These are phyloP conservation scores for Endoconidiophora polonica DNA, from an alignment of 2,329 filamentous ascomycete species.

Conservation along the genomic window DNA sequence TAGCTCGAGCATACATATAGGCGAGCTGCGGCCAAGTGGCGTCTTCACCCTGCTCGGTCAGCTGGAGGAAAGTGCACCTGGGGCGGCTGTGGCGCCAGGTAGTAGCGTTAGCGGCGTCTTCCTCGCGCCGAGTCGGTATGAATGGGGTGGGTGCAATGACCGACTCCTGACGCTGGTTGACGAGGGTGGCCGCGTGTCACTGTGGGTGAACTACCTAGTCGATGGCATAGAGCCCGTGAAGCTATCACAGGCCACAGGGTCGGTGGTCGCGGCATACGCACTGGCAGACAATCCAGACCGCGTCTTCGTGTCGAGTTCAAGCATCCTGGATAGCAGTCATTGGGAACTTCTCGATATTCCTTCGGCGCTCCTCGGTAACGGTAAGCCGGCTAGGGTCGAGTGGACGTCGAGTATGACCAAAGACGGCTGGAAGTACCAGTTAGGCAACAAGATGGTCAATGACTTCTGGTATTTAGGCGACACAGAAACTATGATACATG, in stretches of 20 bases:
- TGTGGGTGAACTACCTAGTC: background rate
- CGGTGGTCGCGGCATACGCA: background rate
- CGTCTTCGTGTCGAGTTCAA: background rate
- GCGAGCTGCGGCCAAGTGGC: too few species aligned
- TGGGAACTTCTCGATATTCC: background rate
- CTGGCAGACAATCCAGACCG: background rate
- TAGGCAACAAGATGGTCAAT: conserved; percentile 22
- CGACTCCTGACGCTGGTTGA: background rate
- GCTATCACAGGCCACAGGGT: background rate
- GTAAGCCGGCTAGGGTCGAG: background rate
- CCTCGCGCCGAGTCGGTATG: background rate
- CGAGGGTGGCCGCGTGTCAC: background rate
- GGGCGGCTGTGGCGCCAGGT: too few species aligned
- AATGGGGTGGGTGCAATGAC: background rate
- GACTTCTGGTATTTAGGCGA: conserved; percentile 26
- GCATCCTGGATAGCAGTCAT: background rate
- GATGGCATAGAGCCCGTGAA: background rate
- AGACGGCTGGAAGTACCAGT: conserved; percentile 19
- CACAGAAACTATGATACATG: conserved; percentile 22
- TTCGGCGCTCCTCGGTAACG: background rate
- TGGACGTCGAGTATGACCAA: background rate
- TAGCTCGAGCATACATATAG: too few species aligned
- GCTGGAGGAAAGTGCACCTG: too few species aligned
- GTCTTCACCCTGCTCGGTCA: too few species aligned
- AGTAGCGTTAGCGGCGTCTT: too few species aligned